These are phyloP conservation scores for Amoebophrya sp. DNA, from an alignment of 169 alveolate genomes.

Conservation along the genomic window DNA sequence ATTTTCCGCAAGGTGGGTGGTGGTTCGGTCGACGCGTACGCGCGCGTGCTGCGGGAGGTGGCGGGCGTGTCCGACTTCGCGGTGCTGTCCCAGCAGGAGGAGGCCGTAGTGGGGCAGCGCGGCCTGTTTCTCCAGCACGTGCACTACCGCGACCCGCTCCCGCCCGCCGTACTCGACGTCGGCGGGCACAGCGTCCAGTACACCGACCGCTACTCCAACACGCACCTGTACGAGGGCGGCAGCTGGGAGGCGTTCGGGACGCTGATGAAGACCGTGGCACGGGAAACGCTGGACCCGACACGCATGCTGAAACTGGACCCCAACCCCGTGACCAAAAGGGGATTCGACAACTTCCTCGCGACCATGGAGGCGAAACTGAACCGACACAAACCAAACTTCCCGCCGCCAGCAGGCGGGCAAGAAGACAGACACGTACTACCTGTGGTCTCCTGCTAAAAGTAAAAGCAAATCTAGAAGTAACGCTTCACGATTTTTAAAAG, in stretches of 20 bases:
- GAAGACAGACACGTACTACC: too few relatives aligned
- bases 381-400: too few relatives aligned
- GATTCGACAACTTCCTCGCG: too few relatives aligned
- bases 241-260: neutral
- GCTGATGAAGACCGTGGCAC: too few relatives aligned
- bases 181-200: neutral
- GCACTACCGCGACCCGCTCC: neutral
- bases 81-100: neutral
- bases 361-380: too few relatives aligned
- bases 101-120: neutral
- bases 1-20: neutral
- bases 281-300: too few relatives aligned
- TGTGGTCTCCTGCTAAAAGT: too few relatives aligned
- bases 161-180: neutral
- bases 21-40: neutral
- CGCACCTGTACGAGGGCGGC: neutral
- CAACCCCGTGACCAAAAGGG: too few relatives aligned
- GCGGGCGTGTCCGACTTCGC: neutral
- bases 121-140: neutral
- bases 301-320: too few relatives aligned
- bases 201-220: neutral
- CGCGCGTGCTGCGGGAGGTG: neutral
- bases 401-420: too few relatives aligned
- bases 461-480: too few relatives aligned
- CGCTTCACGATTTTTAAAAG: too few relatives aligned